phyloP scores from a whole-genome alignment of 805 yeast genomes.

The Pichia cephalocereana region DNA sequence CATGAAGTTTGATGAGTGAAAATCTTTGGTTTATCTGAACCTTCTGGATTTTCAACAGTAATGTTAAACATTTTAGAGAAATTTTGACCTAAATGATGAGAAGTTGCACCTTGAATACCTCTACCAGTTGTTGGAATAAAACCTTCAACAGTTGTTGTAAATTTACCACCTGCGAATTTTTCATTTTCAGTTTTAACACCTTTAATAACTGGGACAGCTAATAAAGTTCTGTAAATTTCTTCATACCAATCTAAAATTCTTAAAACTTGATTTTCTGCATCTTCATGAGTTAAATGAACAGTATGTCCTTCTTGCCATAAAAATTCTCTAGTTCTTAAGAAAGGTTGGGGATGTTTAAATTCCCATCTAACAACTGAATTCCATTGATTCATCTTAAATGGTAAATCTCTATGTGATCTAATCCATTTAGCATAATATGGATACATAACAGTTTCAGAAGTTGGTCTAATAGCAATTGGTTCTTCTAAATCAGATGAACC shows the following conservation, averaged over 20 bases:
- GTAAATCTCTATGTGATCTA: conserved; percentile 96
- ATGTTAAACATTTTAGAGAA: conserved; percentile 98
- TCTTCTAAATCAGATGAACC: conserved; percentile 92
- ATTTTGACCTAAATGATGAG: conserved; percentile 96
- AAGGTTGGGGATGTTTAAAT: conserved; percentile 99
- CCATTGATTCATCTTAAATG: conserved; percentile 96
- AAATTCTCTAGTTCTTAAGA: conserved; percentile 96
- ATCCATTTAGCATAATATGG: conserved; percentile 99
- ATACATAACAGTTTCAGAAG: conserved; percentile 99
- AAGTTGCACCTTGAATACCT: conserved; percentile 99
- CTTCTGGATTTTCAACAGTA: conserved; percentile 91
- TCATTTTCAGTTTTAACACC: conserved; percentile 96
- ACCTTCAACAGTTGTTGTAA: conserved; percentile 94
- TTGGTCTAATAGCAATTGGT: conserved; percentile 98
- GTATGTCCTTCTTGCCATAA: conserved; percentile 99
- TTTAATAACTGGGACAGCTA: conserved; percentile 95
- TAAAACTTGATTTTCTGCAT: conserved; percentile 74
- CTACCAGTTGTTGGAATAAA: conserved; percentile 97
- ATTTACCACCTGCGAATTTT: conserved; percentile 96
- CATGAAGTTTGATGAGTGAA: conserved; percentile 95
- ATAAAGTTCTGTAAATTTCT: conserved; percentile 76
- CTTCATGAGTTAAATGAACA: conserved; percentile 79
- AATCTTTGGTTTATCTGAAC: conserved; percentile 74
- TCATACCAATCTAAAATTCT: conserved; percentile 83
- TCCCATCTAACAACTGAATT: conserved; percentile 99